Evolutionary conservation across 192 early-diverging fungal genomes (phyloP).

Genomic region (Mortierella antarctica): DNA sequence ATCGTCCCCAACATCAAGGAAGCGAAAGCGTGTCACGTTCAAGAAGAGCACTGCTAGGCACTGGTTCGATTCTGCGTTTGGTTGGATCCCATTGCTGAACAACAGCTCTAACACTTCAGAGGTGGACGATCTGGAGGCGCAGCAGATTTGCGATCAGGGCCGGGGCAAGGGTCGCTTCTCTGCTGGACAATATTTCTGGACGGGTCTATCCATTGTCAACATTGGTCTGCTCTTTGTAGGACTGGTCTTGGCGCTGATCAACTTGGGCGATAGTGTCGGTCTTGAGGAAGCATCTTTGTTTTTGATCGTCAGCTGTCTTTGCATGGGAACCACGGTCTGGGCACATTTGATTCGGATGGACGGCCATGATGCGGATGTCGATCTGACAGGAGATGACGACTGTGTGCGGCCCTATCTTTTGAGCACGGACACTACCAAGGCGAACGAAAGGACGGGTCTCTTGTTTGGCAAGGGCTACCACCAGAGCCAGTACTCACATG

Average conservation of each 20-base stretch:
- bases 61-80: conserved; percentile 4
- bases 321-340: conserved; percentile 51
- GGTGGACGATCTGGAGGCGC: conserved; percentile 18
- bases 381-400: neutral
- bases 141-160: conserved; percentile 1
- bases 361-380: conserved; percentile 1
- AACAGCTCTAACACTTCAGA: too few relatives aligned
- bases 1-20: neutral
- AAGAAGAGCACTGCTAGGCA: conserved; percentile 14
- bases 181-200: conserved; percentile 22
- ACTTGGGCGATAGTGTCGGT: conserved; percentile 46
- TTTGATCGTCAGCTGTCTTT: conserved; percentile 38
- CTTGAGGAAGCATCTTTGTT: conserved; percentile 38
- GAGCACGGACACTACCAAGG: neutral
- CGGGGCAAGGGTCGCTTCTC: neutral
- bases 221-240: conserved; percentile 42
- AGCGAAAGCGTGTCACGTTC: conserved; percentile 33
- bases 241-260: conserved; percentile 41
- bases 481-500: conserved; percentile 16
- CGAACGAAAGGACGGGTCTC: conserved; percentile 27
- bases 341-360: conserved; percentile 49
- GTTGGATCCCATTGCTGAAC: conserved; percentile 17
- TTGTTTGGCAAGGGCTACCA: conserved; percentile 3
- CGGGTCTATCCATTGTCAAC: conserved; percentile 12
- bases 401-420: neutral